Conservation (phyloP, 441 rosid species). For the Flueggea neowawraea region DNA sequence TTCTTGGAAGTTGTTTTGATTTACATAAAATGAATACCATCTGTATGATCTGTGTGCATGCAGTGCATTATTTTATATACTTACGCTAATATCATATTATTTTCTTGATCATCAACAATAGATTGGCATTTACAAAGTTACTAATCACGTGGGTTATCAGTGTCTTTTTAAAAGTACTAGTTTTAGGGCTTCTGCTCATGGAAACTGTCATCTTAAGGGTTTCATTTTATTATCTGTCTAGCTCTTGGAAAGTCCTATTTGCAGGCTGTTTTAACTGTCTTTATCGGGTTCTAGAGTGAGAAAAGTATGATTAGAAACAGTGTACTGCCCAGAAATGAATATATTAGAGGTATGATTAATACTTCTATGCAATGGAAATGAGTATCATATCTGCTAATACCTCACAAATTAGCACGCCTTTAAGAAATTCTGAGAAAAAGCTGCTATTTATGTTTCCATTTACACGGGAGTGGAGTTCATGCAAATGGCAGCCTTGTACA, state of each 20-base stretch:
- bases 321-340: not conserved
- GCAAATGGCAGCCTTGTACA: constrained; percentile 22
- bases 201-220: no score
- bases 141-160: no score
- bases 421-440: constrained; percentile 19
- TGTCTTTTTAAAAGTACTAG: no score
- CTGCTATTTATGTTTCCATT: constrained; percentile 26
- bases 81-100: not conserved
- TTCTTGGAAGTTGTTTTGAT: constrained; percentile 20
- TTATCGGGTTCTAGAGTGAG: not conserved
- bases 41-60: not conserved
- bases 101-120: not conserved
- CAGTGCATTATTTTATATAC: not conserved
- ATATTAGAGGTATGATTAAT: not conserved
- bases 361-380: not conserved
- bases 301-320: no score
- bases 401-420: constrained; percentile 12
- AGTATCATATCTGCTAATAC: constrained; percentile 2
- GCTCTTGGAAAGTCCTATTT: no score
- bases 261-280: no score
- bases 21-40: not conserved
- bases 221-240: no score
- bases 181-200: no score
- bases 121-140: no score
- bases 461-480: constrained; percentile 18